A percentile compares a stretch with the other conserved stretches of the same genome.
phyloP scores from a whole-genome alignment of 306 rosid species.

The Senna tora region DNA sequence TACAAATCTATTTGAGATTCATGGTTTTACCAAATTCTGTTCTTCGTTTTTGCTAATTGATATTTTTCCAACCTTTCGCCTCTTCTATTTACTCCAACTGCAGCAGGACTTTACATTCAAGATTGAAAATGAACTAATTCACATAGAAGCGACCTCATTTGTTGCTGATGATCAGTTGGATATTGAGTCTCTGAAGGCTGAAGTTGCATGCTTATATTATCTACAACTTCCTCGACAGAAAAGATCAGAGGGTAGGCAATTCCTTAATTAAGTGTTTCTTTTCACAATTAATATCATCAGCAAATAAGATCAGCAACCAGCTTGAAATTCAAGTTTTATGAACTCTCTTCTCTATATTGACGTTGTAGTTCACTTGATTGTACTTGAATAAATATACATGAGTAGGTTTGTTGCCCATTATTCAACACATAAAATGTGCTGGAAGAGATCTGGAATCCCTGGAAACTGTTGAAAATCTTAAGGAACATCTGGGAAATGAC shows the following conservation, averaged over 20 bases:
- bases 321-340: slow-evolving; percentile 35
- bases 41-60: slow-evolving; percentile 24
- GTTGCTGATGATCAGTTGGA: slow-evolving; percentile 46
- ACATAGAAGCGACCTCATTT: slow-evolving; percentile 47
- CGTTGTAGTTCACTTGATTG: slow-evolving; percentile 9
- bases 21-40: slow-evolving; percentile 15
- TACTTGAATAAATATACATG: slow-evolving; percentile 37
- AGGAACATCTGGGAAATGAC: slow-evolving; percentile 50
- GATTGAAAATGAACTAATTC: slow-evolving; percentile 64
- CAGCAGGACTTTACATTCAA: slow-evolving; percentile 63
- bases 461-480: slow-evolving; percentile 54
- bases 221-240: slow-evolving; percentile 70
- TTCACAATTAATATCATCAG: background rate
- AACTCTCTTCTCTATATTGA: slow-evolving; percentile 10
- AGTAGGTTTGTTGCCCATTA: slow-evolving; percentile 79
- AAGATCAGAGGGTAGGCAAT: slow-evolving; percentile 79
- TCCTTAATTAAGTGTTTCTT: background rate
- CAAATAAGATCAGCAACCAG: slow-evolving; percentile 28
- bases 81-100: slow-evolving; percentile 36
- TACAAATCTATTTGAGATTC: slow-evolving; percentile 31
- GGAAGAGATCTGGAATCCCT: slow-evolving; percentile 65
- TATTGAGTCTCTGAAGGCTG: slow-evolving; percentile 47
- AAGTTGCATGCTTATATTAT: slow-evolving; percentile 81
- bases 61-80: slow-evolving; percentile 43
- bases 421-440: slow-evolving; percentile 63